Evolutionary conservation across 2,329 filamentous ascomycete species (phyloP).

Genomic region (Neonectria punicea): DNA sequence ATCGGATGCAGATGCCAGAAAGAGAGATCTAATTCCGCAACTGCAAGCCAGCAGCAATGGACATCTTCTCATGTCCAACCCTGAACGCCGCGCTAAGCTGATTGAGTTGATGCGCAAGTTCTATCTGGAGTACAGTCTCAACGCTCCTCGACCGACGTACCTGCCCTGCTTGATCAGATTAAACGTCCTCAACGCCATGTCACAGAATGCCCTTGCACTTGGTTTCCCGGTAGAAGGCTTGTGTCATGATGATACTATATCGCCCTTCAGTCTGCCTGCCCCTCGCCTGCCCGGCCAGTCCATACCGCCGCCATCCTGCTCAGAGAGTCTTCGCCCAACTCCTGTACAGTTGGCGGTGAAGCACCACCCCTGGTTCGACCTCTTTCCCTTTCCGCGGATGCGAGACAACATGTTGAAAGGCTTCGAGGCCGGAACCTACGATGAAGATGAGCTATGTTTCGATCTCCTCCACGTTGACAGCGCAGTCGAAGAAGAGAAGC

Average conservation of each 20-base stretch:
- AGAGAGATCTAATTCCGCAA: background rate
- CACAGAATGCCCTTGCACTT: slow-evolving; percentile 1
- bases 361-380: slow-evolving; percentile 31
- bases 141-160: slow-evolving; percentile 2
- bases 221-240: background rate
- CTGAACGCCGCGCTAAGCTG: background rate
- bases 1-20: too few species aligned
- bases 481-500: slow-evolving; percentile 2
- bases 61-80: background rate
- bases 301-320: background rate
- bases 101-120: background rate
- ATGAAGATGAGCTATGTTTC: slow-evolving; percentile 27
- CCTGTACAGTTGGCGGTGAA: slow-evolving; percentile 10
- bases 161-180: slow-evolving; percentile 19
- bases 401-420: slow-evolving; percentile 27
- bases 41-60: background rate
- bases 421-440: background rate
- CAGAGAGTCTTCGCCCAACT: slow-evolving; percentile 18
- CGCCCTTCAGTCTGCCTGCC: slow-evolving; percentile 8
- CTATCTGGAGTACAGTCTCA: slow-evolving; percentile 4
- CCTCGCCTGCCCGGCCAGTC: background rate
- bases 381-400: slow-evolving; percentile 25
- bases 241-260: background rate
- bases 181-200: slow-evolving; percentile 21
- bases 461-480: slow-evolving; percentile 13